Conservation (phyloP, 495 filamentous ascomycete genomes). For the Penicillium silybi region DNA sequence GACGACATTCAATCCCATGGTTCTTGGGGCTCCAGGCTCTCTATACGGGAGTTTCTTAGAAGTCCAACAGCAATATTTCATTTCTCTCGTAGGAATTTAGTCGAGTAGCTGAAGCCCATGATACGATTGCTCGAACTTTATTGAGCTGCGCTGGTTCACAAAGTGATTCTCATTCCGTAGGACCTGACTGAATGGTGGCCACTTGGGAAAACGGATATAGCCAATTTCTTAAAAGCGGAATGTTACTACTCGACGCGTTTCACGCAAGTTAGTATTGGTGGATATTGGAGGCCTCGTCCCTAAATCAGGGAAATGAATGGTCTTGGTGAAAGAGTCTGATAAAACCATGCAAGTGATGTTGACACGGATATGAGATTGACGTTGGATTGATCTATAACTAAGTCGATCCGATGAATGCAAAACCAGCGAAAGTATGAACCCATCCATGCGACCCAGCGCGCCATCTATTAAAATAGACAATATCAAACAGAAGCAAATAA, state of each 20-base stretch:
- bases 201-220: too few species aligned
- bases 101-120: not conserved
- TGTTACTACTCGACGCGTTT: too few species aligned
- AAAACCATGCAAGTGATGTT: not conserved
- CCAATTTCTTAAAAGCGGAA: too few species aligned
- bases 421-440: not conserved
- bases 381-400: slow-evolving; percentile 15
- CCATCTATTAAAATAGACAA: slow-evolving; percentile 16
- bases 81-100: not conserved
- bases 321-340: not conserved
- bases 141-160: too few species aligned
- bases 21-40: not conserved
- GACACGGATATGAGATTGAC: not conserved
- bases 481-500: not conserved
- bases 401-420: slow-evolving; percentile 7
- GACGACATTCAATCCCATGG: slow-evolving; percentile 1
- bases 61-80: not conserved
- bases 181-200: too few species aligned
- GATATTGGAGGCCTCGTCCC: too few species aligned
- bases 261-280: too few species aligned
- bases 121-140: too few species aligned
- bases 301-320: too few species aligned
- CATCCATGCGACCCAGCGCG: slow-evolving; percentile 16
- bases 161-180: too few species aligned
- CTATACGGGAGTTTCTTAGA: not conserved